phyloP scores from a whole-genome alignment of 768 basidiomycete species.

The Neoboletus magnificus region DNA sequence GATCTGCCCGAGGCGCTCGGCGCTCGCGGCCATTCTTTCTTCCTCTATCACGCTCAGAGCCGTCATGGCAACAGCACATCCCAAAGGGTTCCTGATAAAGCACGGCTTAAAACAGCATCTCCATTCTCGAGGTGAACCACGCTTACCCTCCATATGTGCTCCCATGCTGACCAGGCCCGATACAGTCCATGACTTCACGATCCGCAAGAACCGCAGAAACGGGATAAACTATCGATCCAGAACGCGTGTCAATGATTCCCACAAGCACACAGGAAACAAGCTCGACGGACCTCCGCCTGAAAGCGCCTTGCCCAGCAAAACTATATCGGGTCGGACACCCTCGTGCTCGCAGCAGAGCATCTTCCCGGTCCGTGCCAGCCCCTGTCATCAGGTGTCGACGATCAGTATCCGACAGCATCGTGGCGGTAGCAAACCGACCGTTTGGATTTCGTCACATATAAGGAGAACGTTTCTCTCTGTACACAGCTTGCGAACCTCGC shows the following conservation, averaged over 20 bases:
- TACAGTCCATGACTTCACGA: slow-evolving; percentile 90
- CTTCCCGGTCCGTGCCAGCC: slow-evolving; percentile 90
- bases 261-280: not conserved
- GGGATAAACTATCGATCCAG: slow-evolving; percentile 68
- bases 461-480: slow-evolving; percentile 91
- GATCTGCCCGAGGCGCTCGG: slow-evolving; percentile 69
- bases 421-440: slow-evolving; percentile 43
- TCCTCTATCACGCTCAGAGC: slow-evolving; percentile 88
- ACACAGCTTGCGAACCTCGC: slow-evolving; percentile 76
- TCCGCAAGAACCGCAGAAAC: slow-evolving; percentile 93
- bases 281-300: slow-evolving; percentile 79
- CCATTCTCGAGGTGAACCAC: not conserved
- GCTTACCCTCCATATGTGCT: slow-evolving; percentile 89
- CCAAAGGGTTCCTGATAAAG: slow-evolving; percentile 76
- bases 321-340: slow-evolving; percentile 82
- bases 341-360: slow-evolving; percentile 91
- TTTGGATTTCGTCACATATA: slow-evolving; percentile 98
- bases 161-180: slow-evolving; percentile 93
- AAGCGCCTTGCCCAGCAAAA: slow-evolving; percentile 93
- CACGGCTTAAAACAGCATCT: not conserved
- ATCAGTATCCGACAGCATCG: not conserved
- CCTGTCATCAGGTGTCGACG: slow-evolving; percentile 40
- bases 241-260: slow-evolving; percentile 5
- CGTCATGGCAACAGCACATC: slow-evolving; percentile 93
- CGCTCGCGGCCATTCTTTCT: slow-evolving; percentile 81